A percentile compares a stretch with the other conserved stretches of the same genome.
These are phyloP conservation scores for Nothomitra cinnamomea DNA, from an alignment of 2,329 filamentous ascomycete genomes.

Conservation along the genomic window DNA sequence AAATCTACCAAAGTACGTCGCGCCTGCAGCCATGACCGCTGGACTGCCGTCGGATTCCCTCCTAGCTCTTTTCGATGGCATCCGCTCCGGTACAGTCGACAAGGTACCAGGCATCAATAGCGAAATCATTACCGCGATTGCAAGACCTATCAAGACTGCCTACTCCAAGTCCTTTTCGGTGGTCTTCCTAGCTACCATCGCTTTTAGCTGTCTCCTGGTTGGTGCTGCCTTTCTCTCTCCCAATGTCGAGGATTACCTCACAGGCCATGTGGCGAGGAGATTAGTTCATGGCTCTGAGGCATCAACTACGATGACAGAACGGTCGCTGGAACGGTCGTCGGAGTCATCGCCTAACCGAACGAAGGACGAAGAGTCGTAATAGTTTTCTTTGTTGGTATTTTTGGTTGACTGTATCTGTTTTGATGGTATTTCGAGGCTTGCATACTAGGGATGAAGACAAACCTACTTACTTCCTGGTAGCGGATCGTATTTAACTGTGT, in stretches of 20 bases:
- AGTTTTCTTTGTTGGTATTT: too few species aligned
- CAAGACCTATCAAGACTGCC: constrained; percentile 18
- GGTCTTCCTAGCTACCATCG: constrained; percentile 21
- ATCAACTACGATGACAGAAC: too few species aligned
- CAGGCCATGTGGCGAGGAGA: constrained; percentile 19
- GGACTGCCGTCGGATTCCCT: constrained; percentile 22
- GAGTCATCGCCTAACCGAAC: too few species aligned
- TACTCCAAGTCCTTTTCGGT: constrained; percentile 21
- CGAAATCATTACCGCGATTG: constrained; percentile 17
- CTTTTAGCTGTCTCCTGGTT: constrained; percentile 18
- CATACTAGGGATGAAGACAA: too few species aligned
- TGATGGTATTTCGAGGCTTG: too few species aligned
- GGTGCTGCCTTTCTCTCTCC: constrained; percentile 18
- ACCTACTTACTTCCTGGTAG: too few species aligned
- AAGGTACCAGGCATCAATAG: constrained; percentile 18
- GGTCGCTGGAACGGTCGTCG: too few species aligned
- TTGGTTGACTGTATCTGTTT: too few species aligned
- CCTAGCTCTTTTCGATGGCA: constrained; percentile 19
- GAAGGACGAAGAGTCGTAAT: too few species aligned
- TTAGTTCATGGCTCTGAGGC: constrained; percentile 13
- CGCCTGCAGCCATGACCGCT: constrained; percentile 20
- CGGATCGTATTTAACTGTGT: too few species aligned
- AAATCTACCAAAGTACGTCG: constrained; percentile 13
- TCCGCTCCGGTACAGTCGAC: constrained; percentile 17
- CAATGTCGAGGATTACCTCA: constrained; percentile 21